These are phyloP conservation scores for Aureobasidium mangrovei DNA, from an alignment of 2,329 filamentous ascomycete species.

Conservation along the genomic window DNA sequence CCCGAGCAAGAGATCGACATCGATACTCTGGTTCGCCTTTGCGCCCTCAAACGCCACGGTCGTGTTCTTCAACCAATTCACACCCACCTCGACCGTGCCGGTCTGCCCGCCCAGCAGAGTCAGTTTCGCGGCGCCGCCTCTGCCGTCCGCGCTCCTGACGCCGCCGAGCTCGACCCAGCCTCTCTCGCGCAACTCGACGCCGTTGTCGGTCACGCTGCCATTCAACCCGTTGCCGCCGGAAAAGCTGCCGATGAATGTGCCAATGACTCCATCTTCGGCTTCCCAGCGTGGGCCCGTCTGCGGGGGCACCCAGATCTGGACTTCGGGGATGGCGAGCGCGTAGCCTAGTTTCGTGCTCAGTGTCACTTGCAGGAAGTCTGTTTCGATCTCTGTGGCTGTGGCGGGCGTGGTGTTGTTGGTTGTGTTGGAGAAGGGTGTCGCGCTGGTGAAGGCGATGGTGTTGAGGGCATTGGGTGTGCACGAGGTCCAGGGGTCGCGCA, in stretches of 20 bases:
- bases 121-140: constrained; percentile 10
- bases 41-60: too few relatives aligned
- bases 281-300: constrained; percentile 20
- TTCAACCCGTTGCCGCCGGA: constrained; percentile 19
- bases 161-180: constrained; percentile 19
- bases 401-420: background rate
- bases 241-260: constrained; percentile 19
- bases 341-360: constrained; percentile 17
- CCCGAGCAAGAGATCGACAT: too few relatives aligned
- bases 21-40: too few relatives aligned
- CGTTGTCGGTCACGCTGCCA: constrained; percentile 17
- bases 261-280: constrained; percentile 19
- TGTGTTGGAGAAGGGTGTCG: background rate
- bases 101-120: constrained; percentile 17
- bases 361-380: constrained; percentile 16
- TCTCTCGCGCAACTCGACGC: constrained; percentile 16
- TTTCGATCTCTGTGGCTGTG: constrained; percentile 14
- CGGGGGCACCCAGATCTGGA: constrained; percentile 23
- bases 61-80: constrained; percentile 17
- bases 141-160: constrained; percentile 13
- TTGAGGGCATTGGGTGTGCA: constrained; percentile 18
- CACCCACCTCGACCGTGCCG: constrained; percentile 17
- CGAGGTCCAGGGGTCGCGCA: constrained; percentile 13
- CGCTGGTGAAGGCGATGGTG: constrained; percentile 15
- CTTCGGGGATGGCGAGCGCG: constrained; percentile 19